phyloP scores from a whole-genome alignment of 2,329 filamentous ascomycete species.

The Pseudonectria buxi region DNA sequence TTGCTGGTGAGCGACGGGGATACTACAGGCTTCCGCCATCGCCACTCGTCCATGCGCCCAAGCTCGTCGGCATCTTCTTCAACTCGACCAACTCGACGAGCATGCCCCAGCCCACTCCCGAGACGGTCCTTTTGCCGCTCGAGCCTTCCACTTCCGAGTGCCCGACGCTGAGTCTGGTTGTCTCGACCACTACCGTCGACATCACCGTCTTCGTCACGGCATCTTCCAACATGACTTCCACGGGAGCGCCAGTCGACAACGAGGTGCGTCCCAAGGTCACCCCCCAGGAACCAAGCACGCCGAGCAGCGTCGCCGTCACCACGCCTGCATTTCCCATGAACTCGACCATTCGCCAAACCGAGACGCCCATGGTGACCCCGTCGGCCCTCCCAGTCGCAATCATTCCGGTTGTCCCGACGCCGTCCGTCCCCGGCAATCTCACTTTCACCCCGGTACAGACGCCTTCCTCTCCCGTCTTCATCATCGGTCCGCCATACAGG shows the following conservation, averaged over 20 bases:
- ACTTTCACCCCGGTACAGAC: slow-evolving; percentile 6
- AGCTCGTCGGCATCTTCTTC: neutral
- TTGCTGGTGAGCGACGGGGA: too few relatives aligned
- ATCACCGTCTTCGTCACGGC: slow-evolving; percentile 26
- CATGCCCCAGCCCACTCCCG: slow-evolving; percentile 2
- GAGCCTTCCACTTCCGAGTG: slow-evolving; percentile 12
- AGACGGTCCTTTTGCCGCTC: slow-evolving; percentile 1
- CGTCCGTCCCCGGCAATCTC: slow-evolving; percentile 1
- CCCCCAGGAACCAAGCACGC: too few relatives aligned
- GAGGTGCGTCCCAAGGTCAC: neutral
- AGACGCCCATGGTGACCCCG: too few relatives aligned
- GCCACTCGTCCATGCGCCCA: neutral
- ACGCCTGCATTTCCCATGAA: too few relatives aligned
- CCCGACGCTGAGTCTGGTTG: slow-evolving; percentile 16
- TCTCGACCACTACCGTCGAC: slow-evolving; percentile 28
- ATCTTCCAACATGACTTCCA: slow-evolving; percentile 16
- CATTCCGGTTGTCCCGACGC: too few relatives aligned
- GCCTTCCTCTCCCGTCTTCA: neutral
- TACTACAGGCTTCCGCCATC: too few relatives aligned
- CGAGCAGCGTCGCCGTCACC: too few relatives aligned
- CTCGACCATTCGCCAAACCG: too few relatives aligned
- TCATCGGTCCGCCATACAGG: neutral
- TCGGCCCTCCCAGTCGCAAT: too few relatives aligned
- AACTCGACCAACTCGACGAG: neutral
- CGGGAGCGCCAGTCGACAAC: slow-evolving; percentile 6